phyloP scores from a whole-genome alignment of 768 basidiomycete species.

The Podaxis pistillaris region DNA sequence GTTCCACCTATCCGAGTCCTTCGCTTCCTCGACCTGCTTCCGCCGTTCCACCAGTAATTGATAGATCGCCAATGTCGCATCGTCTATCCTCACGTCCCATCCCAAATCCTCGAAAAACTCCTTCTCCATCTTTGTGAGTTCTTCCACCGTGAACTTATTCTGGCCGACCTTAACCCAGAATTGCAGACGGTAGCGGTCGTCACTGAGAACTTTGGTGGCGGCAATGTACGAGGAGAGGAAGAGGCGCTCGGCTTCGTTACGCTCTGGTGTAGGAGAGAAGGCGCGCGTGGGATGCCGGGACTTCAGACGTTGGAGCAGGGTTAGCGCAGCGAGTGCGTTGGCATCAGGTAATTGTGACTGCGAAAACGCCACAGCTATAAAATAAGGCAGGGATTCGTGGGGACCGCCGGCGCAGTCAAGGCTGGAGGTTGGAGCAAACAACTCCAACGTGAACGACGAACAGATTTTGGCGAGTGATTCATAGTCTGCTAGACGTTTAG shows the following conservation, averaged over 20 bases:
- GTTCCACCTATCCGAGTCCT: background rate
- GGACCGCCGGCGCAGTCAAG: background rate
- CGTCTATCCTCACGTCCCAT: conserved; percentile 11
- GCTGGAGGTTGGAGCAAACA: background rate
- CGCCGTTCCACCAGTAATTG: conserved; percentile 5
- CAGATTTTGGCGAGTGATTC: conserved; percentile 13
- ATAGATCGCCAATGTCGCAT: conserved; percentile 10
- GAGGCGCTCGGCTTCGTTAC: conserved; percentile 9
- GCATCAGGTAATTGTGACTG: conserved; percentile 10
- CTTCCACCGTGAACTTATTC: conserved; percentile 10
- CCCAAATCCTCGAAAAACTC: conserved; percentile 7
- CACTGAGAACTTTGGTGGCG: conserved; percentile 13
- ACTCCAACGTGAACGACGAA: conserved; percentile 6
- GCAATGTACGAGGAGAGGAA: conserved; percentile 12
- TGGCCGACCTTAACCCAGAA: conserved; percentile 14
- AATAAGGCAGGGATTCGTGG: conserved; percentile 7
- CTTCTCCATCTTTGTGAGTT: conserved; percentile 8
- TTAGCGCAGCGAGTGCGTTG: conserved; percentile 11
- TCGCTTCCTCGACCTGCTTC: conserved; percentile 1
- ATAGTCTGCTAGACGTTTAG: conserved; percentile 9
- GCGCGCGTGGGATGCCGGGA: background rate
- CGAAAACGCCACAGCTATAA: conserved; percentile 12
- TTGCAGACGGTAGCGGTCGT: conserved; percentile 6
- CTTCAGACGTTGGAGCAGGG: conserved; percentile 11
- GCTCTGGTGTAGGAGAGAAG: background rate